Base-by-base conservation (phyloP, 2,329 filamentous ascomycete species). In the Fusarium tjaetaba region DNA sequence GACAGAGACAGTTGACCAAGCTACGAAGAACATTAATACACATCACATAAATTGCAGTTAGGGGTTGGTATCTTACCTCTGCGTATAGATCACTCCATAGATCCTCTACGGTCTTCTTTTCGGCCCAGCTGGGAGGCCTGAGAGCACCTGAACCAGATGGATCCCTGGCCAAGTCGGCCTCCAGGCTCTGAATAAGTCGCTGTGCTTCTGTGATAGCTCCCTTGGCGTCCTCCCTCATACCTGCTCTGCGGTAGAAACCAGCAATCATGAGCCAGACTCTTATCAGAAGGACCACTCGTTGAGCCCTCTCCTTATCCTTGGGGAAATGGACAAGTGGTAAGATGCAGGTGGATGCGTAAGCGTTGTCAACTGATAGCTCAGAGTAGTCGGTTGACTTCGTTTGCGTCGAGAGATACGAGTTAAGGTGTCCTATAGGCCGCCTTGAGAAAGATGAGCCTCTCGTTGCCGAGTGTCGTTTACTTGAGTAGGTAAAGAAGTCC, bases 261-360 rank as follows among this genome's bases (percentile, higher is more conserved):
- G 94, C 93, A 70, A 98, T 94, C 79, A 96, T 92, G 14, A 98
- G 86, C 96, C 96, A 99, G 38, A 98, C 91, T 73, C 92, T 92
- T 26, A 95, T 85, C 22, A 99, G 80, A 16, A 90, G 84, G 11
- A 84, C 83, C 38, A 82, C 84, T 49, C 88, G 85, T 60, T 87
- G 86, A 36, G 84, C 83, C 72, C 83, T 85, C 70, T 87, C 84
- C 73, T 88, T 87, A 15, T 87, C 87, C 73, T 86, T 87, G 13
- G 89, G 82, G 62, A 91, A 89, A 41, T 88, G 85, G 24, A 90
- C 82, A 22, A 85, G 76, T 2, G 89, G 88, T 48, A 90, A 79
- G 11, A 87, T 79, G 52, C 84, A 84, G 11, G 86, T 83, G 10
- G 85, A 82, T 7, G 86, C 82, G 66, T 86, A 84, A 30, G 84